Percentiles rank a stretch among this genome's conserved stretches.
Evolutionary conservation across 805 yeast species (phyloP).

Genomic region (Ogataea zsoltii): DNA sequence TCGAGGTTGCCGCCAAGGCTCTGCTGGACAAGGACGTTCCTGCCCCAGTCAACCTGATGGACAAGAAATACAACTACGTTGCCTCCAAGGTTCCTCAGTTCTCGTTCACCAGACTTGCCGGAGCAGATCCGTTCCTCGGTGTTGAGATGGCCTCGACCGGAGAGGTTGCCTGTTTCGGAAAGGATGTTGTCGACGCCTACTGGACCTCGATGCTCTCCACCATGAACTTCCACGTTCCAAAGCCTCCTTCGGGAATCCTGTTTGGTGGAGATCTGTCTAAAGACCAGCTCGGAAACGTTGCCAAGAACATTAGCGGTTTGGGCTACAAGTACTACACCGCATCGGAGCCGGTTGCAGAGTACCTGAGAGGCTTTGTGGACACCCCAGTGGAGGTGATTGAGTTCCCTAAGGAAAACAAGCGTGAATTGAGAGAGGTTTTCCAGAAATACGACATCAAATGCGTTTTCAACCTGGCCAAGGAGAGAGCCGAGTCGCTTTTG

Average conservation of each 20-base stretch:
- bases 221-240: constrained; percentile 94
- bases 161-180: constrained; percentile 97
- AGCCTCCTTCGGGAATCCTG: constrained; percentile 84
- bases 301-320: constrained; percentile 62
- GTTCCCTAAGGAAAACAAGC: constrained; percentile 91
- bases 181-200: constrained; percentile 83
- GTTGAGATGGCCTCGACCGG: constrained; percentile 99
- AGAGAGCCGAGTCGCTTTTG: constrained; percentile 79
- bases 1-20: constrained; percentile 91
- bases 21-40: constrained; percentile 74
- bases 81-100: constrained; percentile 99
- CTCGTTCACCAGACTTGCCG: constrained; percentile 96
- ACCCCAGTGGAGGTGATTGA: constrained; percentile 64
- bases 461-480: constrained; percentile 89
- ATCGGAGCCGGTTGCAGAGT: constrained; percentile 66
- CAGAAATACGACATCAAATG: constrained; percentile 79
- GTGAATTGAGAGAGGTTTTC: constrained; percentile 91
- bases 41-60: constrained; percentile 82
- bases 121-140: constrained; percentile 98
- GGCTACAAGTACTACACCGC: constrained; percentile 86
- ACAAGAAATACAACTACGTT: constrained; percentile 70
- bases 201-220: constrained; percentile 97
- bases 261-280: constrained; percentile 91
- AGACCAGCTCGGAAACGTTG: constrained; percentile 72
- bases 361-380: constrained; percentile 55